phyloP scores from a whole-genome alignment of 2,329 filamentous ascomycete species.

The Podosphaera aphanis region DNA sequence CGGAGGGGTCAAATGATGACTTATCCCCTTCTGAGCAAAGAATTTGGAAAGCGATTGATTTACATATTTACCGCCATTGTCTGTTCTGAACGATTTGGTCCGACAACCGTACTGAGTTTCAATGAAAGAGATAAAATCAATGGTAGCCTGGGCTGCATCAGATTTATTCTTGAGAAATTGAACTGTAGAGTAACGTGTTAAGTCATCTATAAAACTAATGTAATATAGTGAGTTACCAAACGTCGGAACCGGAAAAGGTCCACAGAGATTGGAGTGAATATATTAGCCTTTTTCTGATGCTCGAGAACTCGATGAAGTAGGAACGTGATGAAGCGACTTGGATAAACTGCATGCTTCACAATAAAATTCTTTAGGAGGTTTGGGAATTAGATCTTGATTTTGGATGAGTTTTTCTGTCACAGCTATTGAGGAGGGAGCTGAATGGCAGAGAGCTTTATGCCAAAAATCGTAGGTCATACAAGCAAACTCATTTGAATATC shows the following conservation, averaged over 20 bases:
- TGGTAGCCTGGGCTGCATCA: background rate
- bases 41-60: background rate
- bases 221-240: background rate
- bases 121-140: background rate
- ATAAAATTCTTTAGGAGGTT: background rate
- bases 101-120: background rate
- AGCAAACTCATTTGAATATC: too few relatives aligned
- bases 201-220: background rate
- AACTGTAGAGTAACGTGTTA: background rate
- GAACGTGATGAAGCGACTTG: background rate
- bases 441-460: background rate
- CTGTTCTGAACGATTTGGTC: background rate
- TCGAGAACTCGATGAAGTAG: background rate
- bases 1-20: background rate
- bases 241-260: background rate
- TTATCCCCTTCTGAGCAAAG: slow-evolving; percentile 1
- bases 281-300: background rate
- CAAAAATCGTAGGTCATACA: background rate
- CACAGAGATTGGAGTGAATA: background rate
- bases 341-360: background rate
- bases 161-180: background rate
- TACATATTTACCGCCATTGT: background rate
- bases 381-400: background rate
- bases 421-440: background rate
- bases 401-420: background rate